Evolutionary conservation across 2,329 filamentous ascomycete species (phyloP), one percentile per base, ranked within the genome.

Genomic region (Pseudogymnoascus sp.): DNA sequence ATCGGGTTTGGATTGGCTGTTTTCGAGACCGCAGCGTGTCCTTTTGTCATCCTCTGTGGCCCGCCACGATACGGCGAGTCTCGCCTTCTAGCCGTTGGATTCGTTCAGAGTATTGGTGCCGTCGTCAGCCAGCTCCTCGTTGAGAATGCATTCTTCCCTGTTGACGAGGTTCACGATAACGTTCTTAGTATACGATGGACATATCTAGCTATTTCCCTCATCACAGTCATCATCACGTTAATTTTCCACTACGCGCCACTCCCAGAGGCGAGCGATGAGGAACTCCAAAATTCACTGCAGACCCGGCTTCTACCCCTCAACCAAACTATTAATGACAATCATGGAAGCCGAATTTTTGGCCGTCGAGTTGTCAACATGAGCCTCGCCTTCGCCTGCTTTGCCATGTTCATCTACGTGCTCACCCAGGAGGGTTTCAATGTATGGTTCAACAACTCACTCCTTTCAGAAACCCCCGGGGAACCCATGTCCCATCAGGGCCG

Each of bases 321-420:
- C 0, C 90, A 94, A 68, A 93, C 90, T 77, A 84, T 84, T 35
- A 93, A 93, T 69, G 85, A 88, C 1, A 89, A 88, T 10, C 86
- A 0, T 90, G 93, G 68, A 84, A 85, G 66, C 80, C 77, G 69
- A 81, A 82, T 75, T 82, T 78, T 68, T 81, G 84, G 68, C 85
- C 85, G 86, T 70, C 73, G 79, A 0, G 61, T 72, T 12, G 64
- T 72, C 7, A 70, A 68, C 37, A 63, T 66, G 1, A 80, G 80
- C 23, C 79, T 96, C 7, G 83, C 85, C 64, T 80, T 92, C 63
- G 91, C 89, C 0, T 85, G 92, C 0, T 73, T 88, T 37, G 85
- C 89, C 0, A 91, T 95, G 69, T 95, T 90, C 77, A 83, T 83
- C 33, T 95, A 95, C 70, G 86, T 90, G 1, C 89, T 88, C 6